A percentile compares a stretch with the other conserved stretches of the same genome.
Evolutionary conservation across 1,284 basidiomycete species (phyloP).

Genomic region (Ustilago trichophora): DNA sequence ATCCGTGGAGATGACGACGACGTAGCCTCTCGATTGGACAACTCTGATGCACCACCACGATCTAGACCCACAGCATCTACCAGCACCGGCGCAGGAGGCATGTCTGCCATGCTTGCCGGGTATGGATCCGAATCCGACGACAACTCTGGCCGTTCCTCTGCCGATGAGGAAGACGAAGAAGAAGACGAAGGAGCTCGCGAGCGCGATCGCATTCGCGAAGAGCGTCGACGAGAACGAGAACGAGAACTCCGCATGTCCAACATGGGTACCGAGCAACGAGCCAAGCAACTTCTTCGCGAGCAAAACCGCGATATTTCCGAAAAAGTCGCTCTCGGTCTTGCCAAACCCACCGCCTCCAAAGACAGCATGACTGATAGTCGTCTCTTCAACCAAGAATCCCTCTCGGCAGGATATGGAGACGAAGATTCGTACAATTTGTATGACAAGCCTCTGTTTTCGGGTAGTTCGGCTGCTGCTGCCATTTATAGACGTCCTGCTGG

Average conservation of each 20-base stretch:
- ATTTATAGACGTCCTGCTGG: constrained; percentile 91
- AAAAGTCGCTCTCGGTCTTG: constrained; percentile 95
- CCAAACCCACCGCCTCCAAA: constrained; percentile 93
- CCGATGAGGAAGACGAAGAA: constrained; percentile 60
- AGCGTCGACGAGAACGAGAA: constrained; percentile 92
- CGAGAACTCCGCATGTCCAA: constrained; percentile 98
- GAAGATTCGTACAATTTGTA: constrained; percentile 94
- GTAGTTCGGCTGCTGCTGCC: constrained; percentile 91
- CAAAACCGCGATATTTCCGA: constrained; percentile 99
- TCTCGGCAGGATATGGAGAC: constrained; percentile 80
- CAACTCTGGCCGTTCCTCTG: constrained; percentile 48
- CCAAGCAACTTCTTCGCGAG: constrained; percentile 89
- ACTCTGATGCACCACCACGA: constrained; percentile 11
- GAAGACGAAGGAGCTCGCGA: constrained; percentile 85
- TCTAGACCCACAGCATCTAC: neutral
- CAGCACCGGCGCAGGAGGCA: constrained; percentile 9
- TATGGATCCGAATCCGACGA: constrained; percentile 80
- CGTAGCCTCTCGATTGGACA: constrained; percentile 11
- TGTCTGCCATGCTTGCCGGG: constrained; percentile 41
- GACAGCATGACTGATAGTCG: constrained; percentile 91
- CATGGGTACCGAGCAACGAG: constrained; percentile 96
- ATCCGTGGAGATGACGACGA: constrained; percentile 31
- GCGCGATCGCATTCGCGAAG: constrained; percentile 87
- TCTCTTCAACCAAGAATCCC: constrained; percentile 93
- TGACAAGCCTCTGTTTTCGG: constrained; percentile 94